Percentiles rank a stretch among this genome's conserved stretches.
Conservation (phyloP, 306 rosid species). For the Sindora glabra region DNA sequence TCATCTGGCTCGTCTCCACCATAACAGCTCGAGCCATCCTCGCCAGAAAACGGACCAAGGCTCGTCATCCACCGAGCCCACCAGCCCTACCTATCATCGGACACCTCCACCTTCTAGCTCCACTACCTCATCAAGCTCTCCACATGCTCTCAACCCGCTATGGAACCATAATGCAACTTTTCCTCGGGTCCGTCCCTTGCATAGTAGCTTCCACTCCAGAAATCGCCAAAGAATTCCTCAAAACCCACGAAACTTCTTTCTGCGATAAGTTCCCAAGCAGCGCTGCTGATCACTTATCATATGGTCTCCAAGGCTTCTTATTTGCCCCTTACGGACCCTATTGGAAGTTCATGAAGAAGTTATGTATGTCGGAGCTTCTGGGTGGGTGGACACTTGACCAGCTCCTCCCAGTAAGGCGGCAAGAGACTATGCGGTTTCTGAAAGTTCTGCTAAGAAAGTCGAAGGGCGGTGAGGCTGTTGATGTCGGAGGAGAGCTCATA, state of each 20-base stretch:
- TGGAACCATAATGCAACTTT: conserved; percentile 32
- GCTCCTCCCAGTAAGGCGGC: conserved; percentile 9
- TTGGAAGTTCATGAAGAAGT: conserved; percentile 50
- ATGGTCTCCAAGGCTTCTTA: conserved; percentile 20
- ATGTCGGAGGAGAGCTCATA: conserved; percentile 26
- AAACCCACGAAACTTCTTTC: conserved; percentile 35
- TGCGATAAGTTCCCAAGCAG: background rate
- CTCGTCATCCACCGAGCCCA: too few relatives aligned
- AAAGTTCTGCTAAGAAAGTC: background rate
- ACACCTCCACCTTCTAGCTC: conserved; percentile 23
- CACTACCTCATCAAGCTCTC: conserved; percentile 26
- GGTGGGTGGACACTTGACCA: conserved; percentile 26
- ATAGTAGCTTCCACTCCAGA: conserved; percentile 38
- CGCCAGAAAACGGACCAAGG: too few relatives aligned
- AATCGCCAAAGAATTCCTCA: conserved; percentile 35
- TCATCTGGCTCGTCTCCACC: too few relatives aligned
- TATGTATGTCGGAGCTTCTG: conserved; percentile 39
- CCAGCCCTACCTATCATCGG: conserved; percentile 33
- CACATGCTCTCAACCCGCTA: conserved; percentile 26
- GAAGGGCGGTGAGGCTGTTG: conserved; percentile 14
- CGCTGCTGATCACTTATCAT: conserved; percentile 19
- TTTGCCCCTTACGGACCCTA: conserved; percentile 36
- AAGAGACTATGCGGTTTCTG: conserved; percentile 22
- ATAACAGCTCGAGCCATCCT: too few relatives aligned
- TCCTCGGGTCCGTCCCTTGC: conserved; percentile 25